phyloP scores from a whole-genome alignment of 306 rosid species.

The Rubus parviflorus region DNA sequence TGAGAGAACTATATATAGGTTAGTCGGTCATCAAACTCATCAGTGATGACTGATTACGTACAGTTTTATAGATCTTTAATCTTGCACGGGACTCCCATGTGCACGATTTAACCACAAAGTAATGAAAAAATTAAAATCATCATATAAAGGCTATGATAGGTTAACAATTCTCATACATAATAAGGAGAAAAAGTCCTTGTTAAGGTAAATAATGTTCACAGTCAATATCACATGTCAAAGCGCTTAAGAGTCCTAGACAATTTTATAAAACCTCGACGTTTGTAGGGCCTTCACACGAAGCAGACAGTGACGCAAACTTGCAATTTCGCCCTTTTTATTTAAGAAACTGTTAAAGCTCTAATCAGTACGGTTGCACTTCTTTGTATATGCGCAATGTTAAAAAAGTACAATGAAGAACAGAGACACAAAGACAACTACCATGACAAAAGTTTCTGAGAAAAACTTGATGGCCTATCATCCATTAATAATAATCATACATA shows the following conservation, averaged over 20 bases:
- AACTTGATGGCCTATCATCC: background rate
- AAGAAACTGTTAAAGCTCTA: background rate
- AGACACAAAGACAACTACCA: background rate
- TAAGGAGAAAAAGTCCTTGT: too few species aligned
- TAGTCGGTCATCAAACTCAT: too few species aligned
- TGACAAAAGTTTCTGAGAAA: background rate
- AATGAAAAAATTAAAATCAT: too few species aligned
- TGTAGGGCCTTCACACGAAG: background rate
- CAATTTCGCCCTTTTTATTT: background rate
- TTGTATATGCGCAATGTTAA: background rate
- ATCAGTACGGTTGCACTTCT: background rate
- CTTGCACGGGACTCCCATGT: too few species aligned
- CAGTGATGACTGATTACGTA: too few species aligned
- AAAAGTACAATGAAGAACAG: background rate
- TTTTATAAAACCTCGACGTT: background rate
- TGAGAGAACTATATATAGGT: too few species aligned
- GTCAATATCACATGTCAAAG: background rate
- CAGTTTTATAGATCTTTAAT: too few species aligned
- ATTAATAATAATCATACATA: background rate
- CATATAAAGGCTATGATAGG: too few species aligned
- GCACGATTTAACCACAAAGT: too few species aligned
- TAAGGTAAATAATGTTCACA: too few species aligned
- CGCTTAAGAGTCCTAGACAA: background rate
- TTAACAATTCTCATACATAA: too few species aligned
- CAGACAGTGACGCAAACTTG: background rate